phyloP scores from a whole-genome alignment of 495 filamentous ascomycete species.

The Lasiosphaeria ovina region DNA sequence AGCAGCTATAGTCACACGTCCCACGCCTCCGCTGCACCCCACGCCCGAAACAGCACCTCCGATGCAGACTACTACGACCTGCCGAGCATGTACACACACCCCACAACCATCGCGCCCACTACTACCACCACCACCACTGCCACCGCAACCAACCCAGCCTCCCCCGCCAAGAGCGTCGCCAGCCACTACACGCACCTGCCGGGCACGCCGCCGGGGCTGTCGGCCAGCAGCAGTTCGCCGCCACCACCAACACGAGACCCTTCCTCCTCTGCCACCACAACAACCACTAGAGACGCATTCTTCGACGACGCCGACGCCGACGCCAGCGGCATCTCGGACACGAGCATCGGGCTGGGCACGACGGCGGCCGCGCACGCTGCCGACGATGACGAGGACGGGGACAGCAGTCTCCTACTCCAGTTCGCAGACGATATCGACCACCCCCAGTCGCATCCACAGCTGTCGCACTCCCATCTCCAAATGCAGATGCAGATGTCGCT shows the following conservation, averaged over 20 bases:
- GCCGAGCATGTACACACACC: conserved; percentile 15
- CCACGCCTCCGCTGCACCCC: conserved; percentile 13
- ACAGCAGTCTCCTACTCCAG: conserved; percentile 13
- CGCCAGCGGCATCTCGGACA: conserved; percentile 27
- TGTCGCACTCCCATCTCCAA: too few species aligned
- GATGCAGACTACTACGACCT: conserved; percentile 23
- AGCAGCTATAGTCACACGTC: conserved; percentile 29
- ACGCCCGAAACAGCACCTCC: conserved; percentile 9
- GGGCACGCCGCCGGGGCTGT: conserved; percentile 33
- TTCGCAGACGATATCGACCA: conserved; percentile 16
- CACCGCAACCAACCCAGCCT: conserved; percentile 29
- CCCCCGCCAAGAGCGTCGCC: conserved; percentile 46
- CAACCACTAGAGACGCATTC: neutral
- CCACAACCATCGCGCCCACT: neutral
- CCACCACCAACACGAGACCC: conserved; percentile 24
- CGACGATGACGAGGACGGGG: conserved; percentile 13
- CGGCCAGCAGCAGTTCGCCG: conserved; percentile 48
- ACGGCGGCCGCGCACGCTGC: conserved; percentile 31
- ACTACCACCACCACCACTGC: conserved; percentile 25
- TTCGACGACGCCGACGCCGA: conserved; percentile 17
- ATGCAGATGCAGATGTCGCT: too few species aligned
- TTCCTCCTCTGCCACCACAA: conserved; percentile 41
- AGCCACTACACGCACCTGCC: conserved; percentile 29
- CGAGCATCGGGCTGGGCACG: conserved; percentile 32
- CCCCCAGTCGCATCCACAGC: too few species aligned